phyloP scores from a whole-genome alignment of 2,329 filamentous ascomycete species.

The Colletotrichum navitas region DNA sequence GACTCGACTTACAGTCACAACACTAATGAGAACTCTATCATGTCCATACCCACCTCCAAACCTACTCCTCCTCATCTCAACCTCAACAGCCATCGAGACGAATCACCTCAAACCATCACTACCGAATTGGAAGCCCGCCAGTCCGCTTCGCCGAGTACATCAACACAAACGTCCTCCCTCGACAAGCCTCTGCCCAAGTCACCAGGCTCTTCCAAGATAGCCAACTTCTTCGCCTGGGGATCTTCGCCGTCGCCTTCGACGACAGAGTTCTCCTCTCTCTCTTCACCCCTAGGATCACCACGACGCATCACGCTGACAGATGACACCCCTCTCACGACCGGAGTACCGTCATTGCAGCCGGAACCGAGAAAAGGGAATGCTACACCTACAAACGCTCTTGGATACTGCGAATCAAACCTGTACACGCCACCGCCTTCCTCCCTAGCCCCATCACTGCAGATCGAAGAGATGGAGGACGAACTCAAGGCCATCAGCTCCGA shows the following conservation, averaged over 20 bases:
- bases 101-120: conserved; percentile 45
- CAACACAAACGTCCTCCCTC: conserved; percentile 53
- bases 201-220: conserved; percentile 63
- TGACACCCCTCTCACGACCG: conserved; percentile 51
- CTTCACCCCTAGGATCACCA: conserved; percentile 63
- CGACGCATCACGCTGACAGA: conserved; percentile 54
- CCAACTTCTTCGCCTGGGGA: conserved; percentile 67
- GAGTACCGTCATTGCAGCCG: conserved; percentile 38
- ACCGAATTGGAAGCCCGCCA: conserved; percentile 38
- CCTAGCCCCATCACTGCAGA: conserved; percentile 63
- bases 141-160: conserved; percentile 29
- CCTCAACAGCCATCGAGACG: conserved; percentile 54
- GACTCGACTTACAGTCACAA: conserved; percentile 50
- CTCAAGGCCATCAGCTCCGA: conserved; percentile 93
- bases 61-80: conserved; percentile 65
- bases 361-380: conserved; percentile 57
- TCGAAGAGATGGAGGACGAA: conserved; percentile 94
- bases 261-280: conserved; percentile 66
- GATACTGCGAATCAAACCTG: conserved; percentile 65
- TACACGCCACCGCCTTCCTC: conserved; percentile 60
- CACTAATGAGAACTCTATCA: conserved; percentile 55
- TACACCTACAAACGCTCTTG: conserved; percentile 57
- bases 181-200: conserved; percentile 69
- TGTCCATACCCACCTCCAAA: conserved; percentile 65
- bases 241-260: conserved; percentile 59